A percentile compares a stretch with the other conserved stretches of the same genome.
Evolutionary conservation across 116 monocot species (phyloP).

Genomic region (Trichopus zeylanicus): DNA sequence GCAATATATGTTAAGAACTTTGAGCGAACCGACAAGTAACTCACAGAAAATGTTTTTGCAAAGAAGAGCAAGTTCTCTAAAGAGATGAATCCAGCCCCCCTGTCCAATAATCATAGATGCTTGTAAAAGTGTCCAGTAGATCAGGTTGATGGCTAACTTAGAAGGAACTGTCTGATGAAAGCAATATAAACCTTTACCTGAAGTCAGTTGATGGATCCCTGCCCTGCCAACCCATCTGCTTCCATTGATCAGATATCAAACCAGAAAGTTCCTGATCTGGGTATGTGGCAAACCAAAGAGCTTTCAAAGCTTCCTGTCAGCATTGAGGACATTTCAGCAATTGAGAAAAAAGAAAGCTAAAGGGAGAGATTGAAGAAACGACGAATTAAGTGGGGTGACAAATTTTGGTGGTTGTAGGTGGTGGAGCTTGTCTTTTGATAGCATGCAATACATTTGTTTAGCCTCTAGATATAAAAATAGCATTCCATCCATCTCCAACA

Average conservation of each 20-base stretch:
- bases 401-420: too few species aligned
- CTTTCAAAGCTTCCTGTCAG: constrained; percentile 63
- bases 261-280: constrained; percentile 66
- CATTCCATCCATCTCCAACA: too few species aligned
- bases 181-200: constrained; percentile 24
- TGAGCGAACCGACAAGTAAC: background rate
- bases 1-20: background rate
- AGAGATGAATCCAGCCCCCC: constrained; percentile 87
- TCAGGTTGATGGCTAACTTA: background rate
- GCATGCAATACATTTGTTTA: too few species aligned
- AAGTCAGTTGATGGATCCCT: constrained; percentile 94
- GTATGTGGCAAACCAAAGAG: constrained; percentile 78
- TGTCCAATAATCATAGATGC: too few species aligned
- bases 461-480: too few species aligned
- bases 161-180: background rate
- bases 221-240: constrained; percentile 97
- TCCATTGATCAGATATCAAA: constrained; percentile 92
- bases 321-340: too few species aligned
- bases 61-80: constrained; percentile 91
- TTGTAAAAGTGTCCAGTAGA: too few species aligned
- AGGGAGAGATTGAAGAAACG: too few species aligned
- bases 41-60: constrained; percentile 83
- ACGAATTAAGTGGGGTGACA: too few species aligned
- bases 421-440: too few species aligned
- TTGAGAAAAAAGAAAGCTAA: too few species aligned